These are phyloP conservation scores for Casaregolazyma suthepensis DNA, from an alignment of 1,139 yeast genomes.

Conservation along the genomic window DNA sequence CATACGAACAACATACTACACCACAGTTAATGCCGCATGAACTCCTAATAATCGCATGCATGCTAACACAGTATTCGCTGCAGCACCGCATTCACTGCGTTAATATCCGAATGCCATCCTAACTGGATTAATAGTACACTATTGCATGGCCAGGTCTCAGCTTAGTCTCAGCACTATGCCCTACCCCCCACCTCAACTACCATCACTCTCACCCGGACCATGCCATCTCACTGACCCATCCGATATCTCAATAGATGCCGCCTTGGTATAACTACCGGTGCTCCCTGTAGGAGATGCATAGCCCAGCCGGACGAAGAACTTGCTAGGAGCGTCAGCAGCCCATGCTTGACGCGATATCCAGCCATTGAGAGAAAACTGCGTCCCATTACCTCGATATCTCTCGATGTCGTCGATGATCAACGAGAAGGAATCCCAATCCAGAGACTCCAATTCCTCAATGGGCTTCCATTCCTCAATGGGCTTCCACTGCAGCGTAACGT, in stretches of 20 bases:
- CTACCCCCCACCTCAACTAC: no score
- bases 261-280: constrained; percentile 27
- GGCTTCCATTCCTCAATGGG: not conserved
- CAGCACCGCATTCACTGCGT: no score
- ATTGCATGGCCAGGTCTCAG: no score
- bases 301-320: constrained; percentile 26
- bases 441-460: not conserved
- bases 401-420: constrained; percentile 76
- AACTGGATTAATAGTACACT: no score
- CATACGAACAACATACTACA: no score
- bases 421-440: constrained; percentile 46
- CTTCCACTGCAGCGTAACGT: constrained; percentile 21
- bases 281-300: constrained; percentile 16
- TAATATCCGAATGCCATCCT: no score
- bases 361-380: constrained; percentile 24
- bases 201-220: not conserved
- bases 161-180: no score
- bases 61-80: no score
- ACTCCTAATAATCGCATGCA: no score
- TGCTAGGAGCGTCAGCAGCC: constrained; percentile 8
- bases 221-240: not conserved
- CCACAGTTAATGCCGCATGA: no score
- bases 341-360: constrained; percentile 18
- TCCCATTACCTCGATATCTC: constrained; percentile 48
- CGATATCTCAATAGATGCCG: constrained; percentile 20